Base-by-base conservation (phyloP, 805 yeast genomes). In the Candida broadrunensis region DNA sequence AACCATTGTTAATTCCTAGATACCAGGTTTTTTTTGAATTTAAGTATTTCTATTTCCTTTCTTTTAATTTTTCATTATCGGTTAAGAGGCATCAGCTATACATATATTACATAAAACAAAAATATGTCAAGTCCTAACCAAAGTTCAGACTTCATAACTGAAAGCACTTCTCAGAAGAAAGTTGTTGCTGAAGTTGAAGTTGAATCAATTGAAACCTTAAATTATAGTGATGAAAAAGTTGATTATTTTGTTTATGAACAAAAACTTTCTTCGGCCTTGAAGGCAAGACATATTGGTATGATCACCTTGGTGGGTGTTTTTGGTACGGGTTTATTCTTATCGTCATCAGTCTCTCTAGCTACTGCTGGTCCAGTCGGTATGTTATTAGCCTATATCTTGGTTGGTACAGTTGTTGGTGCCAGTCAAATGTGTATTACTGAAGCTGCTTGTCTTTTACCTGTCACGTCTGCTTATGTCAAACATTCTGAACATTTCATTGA, bases 301-400 rank as follows among this genome's bases (percentile, higher is more conserved):
- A 40, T 58, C n/a, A 44, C 58, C 21, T 44, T 58, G 21, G 58
- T 51, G 11, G 55, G 56, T 17, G 52, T 55, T 9, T 59, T 70
- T 47, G 76, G 75, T 41, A 70, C 75, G 21, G 85, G 85, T 50
- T 61, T 81, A 25, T 80, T 77, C 54, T 64, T 80, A 26, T 77
- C 80, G 29, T 64, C 77, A 0, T 81, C 82, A 16, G 68, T 67
- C 32, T 66, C 80, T 9, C 61, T 80, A 38, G 63, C 67, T 21
- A 59, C 47, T 9, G 80, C 78, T 17, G 60, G 60, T 6, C 51
- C 50, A 11, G 78, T 74, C 4, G 70, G 81, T 2, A 56, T 78
- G 52, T 57, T 80, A 33, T 60, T 80, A 33, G 70, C 77, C 36
- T 80, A 72, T 47, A 46, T 65, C 5, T 55, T 78, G 40, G 69